These are phyloP conservation scores for Nakazawaea molendinolei DNA, from an alignment of 805 yeast species.

Conservation along the genomic window DNA sequence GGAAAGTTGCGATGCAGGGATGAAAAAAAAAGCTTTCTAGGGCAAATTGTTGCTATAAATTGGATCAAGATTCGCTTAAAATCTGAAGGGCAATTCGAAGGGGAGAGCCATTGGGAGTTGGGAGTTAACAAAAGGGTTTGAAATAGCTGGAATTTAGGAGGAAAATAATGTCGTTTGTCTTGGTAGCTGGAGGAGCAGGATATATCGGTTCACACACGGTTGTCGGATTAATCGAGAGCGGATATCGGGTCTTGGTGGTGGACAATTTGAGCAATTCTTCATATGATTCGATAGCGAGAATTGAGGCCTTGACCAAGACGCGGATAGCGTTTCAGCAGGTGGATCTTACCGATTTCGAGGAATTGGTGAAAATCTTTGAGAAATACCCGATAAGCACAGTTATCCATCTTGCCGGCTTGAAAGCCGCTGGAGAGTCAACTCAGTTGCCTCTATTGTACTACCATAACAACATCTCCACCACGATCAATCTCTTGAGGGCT, in stretches of 20 bases:
- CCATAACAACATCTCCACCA: slow-evolving; percentile 61
- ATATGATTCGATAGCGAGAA: slow-evolving; percentile 56
- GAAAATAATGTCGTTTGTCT: slow-evolving; percentile 28
- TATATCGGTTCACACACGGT: slow-evolving; percentile 82
- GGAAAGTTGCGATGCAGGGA: no score
- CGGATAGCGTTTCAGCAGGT: slow-evolving; percentile 49
- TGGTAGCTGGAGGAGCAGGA: slow-evolving; percentile 85
- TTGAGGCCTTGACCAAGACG: slow-evolving; percentile 46
- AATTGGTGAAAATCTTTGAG: slow-evolving; percentile 40
- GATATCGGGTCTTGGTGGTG: slow-evolving; percentile 63
- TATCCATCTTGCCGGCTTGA: slow-evolving; percentile 76
- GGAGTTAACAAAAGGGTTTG: neutral
- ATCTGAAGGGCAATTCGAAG: no score
- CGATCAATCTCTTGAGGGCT: slow-evolving; percentile 48
- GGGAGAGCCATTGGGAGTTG: slow-evolving; percentile 26
- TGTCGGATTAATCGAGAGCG: slow-evolving; percentile 52
- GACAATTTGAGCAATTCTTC: slow-evolving; percentile 67
- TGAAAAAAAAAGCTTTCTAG: no score
- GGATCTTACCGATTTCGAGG: slow-evolving; percentile 47
- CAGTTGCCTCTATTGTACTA: slow-evolving; percentile 62
- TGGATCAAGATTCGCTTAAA: no score
- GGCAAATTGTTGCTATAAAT: slow-evolving; percentile 42
- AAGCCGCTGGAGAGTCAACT: slow-evolving; percentile 78
- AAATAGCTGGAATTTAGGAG: neutral
- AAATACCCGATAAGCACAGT: slow-evolving; percentile 49